Evolutionary conservation across 768 basidiomycete genomes (phyloP).

Genomic region (Lactarius trivialis): DNA sequence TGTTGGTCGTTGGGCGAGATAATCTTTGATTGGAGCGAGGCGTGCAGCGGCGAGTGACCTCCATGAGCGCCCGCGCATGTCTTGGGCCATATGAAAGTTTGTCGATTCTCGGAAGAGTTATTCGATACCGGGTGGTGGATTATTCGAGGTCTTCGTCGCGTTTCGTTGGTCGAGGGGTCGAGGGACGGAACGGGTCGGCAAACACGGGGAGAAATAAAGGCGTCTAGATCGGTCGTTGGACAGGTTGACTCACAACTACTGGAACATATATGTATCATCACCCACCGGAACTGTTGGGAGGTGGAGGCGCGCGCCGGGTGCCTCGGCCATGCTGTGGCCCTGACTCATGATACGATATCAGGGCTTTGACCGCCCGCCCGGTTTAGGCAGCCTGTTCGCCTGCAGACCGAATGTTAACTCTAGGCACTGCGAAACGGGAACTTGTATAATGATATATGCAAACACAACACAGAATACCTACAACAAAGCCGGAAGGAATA

Average conservation of each 20-base stretch:
- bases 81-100: slow-evolving; percentile 25
- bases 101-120: background rate
- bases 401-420: background rate
- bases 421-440: background rate
- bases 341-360: background rate
- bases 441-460: slow-evolving; percentile 19
- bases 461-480: slow-evolving; percentile 8
- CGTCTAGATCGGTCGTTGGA: slow-evolving; percentile 1
- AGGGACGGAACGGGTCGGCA: background rate
- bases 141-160: background rate
- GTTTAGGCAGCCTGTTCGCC: background rate
- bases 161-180: background rate
- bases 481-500: background rate
- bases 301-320: background rate
- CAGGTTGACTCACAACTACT: background rate
- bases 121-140: background rate
- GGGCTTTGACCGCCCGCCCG: background rate
- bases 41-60: slow-evolving; percentile 29
- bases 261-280: background rate
- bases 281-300: background rate
- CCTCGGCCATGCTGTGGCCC: background rate
- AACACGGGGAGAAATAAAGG: background rate
- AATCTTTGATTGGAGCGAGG: slow-evolving; percentile 40
- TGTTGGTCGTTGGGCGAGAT: slow-evolving; percentile 35
- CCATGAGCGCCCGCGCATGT: slow-evolving; percentile 30